Conservation (phyloP, 108 stramenopile genomes). For the Nannochloropsis granulata region DNA sequence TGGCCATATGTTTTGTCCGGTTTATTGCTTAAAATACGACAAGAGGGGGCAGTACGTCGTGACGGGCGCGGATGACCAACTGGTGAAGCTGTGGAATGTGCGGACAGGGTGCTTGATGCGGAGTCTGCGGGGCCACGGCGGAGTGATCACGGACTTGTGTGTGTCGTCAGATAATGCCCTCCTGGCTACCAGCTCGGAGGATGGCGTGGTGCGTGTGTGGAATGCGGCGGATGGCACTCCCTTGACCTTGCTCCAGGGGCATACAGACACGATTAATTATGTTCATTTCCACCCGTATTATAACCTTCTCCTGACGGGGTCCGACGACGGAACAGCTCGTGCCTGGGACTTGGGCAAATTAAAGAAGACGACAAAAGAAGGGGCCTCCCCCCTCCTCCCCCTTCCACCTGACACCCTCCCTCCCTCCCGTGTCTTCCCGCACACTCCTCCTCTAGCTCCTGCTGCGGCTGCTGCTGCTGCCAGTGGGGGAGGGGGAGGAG, state of each 20-base stretch:
- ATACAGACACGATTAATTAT: slow-evolving; percentile 1
- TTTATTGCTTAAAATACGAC: slow-evolving; percentile 77
- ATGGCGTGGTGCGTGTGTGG: slow-evolving; percentile 72
- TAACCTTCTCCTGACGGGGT: slow-evolving; percentile 54
- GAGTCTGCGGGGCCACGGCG: slow-evolving; percentile 73
- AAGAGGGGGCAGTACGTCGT: slow-evolving; percentile 67
- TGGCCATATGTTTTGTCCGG: slow-evolving; percentile 60
- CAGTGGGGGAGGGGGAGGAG: slow-evolving; percentile 36
- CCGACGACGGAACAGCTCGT: slow-evolving; percentile 35
- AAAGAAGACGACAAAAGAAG: slow-evolving; percentile 54
- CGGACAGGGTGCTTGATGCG: slow-evolving; percentile 51
- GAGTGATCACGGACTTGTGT: slow-evolving; percentile 75
- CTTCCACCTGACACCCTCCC: not conserved
- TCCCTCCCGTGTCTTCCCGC: slow-evolving; percentile 40
- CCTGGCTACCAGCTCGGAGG: slow-evolving; percentile 67
- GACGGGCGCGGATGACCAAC: slow-evolving; percentile 82
- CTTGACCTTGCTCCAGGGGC: slow-evolving; percentile 42
- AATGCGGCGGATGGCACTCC: slow-evolving; percentile 63
- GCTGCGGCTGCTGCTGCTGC: too few species aligned
- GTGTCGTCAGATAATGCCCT: slow-evolving; percentile 71
- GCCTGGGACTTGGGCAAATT: slow-evolving; percentile 45
- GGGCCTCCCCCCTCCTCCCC: not conserved
- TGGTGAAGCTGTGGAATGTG: slow-evolving; percentile 67
- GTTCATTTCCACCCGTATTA: slow-evolving; percentile 43
- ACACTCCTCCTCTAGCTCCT: slow-evolving; percentile 8